A percentile compares a stretch with the other conserved stretches of the same genome.
These are phyloP conservation scores for Neobulgaria alba DNA, from an alignment of 2,329 filamentous ascomycete species.

Conservation along the genomic window DNA sequence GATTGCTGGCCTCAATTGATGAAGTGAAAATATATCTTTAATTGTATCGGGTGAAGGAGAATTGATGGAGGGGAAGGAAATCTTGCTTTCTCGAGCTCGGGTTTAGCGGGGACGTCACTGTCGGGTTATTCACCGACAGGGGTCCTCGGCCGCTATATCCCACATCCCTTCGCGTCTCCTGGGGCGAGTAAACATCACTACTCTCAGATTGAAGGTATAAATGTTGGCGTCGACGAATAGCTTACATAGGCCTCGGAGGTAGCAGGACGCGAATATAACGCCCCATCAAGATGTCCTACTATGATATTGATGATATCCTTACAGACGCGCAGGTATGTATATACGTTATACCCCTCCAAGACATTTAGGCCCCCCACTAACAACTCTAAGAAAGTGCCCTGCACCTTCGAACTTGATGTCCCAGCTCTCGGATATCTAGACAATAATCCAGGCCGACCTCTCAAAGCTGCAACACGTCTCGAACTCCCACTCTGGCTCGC, in stretches of 20 bases:
- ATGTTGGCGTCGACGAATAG: neutral
- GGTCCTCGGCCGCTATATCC: too few relatives aligned
- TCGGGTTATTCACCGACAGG: too few relatives aligned
- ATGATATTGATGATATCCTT: slow-evolving; percentile 75
- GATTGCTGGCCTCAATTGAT: slow-evolving; percentile 19
- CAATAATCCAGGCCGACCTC: slow-evolving; percentile 60
- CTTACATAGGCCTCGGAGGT: slow-evolving; percentile 1
- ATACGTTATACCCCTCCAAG: too few relatives aligned
- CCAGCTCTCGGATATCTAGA: slow-evolving; percentile 83
- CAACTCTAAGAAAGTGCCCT: slow-evolving; percentile 72
- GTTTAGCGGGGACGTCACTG: too few relatives aligned
- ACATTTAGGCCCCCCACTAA: slow-evolving; percentile 8
- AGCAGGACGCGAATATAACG: neutral
- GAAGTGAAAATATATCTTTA: slow-evolving; percentile 7
- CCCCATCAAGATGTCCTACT: slow-evolving; percentile 56
- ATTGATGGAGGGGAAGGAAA: too few relatives aligned
- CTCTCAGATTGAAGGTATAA: neutral
- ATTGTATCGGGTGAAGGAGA: too few relatives aligned
- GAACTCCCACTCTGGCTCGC: slow-evolving; percentile 89
- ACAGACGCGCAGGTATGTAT: slow-evolving; percentile 70
- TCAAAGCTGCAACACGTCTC: slow-evolving; percentile 73
- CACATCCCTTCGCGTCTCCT: neutral
- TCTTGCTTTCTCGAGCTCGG: too few relatives aligned
- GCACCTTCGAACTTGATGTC: slow-evolving; percentile 86
- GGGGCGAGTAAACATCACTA: slow-evolving; percentile 10